These are phyloP conservation scores for Salvia hispanica DNA, from an alignment of 257 asterid genomes.

Conservation along the genomic window DNA sequence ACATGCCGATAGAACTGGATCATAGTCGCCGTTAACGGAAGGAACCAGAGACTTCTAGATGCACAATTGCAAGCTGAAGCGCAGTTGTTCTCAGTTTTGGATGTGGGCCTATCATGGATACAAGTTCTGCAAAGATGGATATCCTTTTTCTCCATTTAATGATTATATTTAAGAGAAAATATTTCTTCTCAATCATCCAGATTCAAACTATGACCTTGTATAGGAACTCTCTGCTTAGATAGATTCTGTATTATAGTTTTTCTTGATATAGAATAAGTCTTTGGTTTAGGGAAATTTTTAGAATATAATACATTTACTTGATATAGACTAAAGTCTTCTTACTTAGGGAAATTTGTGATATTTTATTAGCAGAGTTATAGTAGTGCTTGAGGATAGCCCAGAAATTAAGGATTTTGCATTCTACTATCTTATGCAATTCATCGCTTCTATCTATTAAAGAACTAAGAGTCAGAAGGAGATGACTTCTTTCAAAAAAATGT, in stretches of 20 bases:
- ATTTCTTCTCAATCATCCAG: conserved; percentile 3
- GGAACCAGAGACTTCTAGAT: neutral
- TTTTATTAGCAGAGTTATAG: neutral
- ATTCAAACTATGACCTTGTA: conserved; percentile 37
- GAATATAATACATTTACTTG: neutral
- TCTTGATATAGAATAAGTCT: conserved; percentile 24
- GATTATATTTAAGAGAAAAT: neutral
- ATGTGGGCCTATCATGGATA: conserved; percentile 3
- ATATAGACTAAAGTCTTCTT: neutral
- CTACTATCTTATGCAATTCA: too few species aligned
- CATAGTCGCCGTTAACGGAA: neutral
- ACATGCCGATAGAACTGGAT: neutral
- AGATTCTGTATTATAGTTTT: conserved; percentile 17
- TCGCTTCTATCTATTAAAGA: too few species aligned
- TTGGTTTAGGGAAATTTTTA: neutral
- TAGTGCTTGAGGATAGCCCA: too few species aligned
- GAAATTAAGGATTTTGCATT: too few species aligned
- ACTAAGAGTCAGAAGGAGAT: too few species aligned
- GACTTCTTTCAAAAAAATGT: too few species aligned
- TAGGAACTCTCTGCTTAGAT: conserved; percentile 34
- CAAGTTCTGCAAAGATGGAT: neutral
- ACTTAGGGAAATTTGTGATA: neutral
- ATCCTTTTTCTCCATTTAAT: neutral
- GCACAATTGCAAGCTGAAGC: neutral
- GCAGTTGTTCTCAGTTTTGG: neutral